These are phyloP conservation scores for Lactifluus volemus DNA, from an alignment of 768 basidiomycete genomes.

Conservation along the genomic window DNA sequence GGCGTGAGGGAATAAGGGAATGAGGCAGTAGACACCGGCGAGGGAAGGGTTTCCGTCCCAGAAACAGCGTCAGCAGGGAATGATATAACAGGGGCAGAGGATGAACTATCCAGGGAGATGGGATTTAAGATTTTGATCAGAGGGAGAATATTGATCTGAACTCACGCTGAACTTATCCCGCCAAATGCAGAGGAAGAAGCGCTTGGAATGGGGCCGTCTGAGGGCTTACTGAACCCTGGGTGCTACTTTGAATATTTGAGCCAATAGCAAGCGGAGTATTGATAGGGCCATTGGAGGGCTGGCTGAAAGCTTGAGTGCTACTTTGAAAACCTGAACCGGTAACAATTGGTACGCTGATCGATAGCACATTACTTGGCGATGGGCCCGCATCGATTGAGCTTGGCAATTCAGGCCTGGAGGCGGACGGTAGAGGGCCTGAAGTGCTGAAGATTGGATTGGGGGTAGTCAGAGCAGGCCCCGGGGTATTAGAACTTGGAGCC, in stretches of 20 bases:
- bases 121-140: not conserved
- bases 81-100: conserved; percentile 10
- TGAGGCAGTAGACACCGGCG: conserved; percentile 13
- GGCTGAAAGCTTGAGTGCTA: not conserved
- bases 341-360: not conserved
- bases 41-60: not conserved
- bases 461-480: not conserved
- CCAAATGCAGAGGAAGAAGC: not conserved
- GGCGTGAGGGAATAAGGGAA: conserved; percentile 19
- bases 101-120: not conserved
- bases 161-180: not conserved
- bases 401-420: too few relatives aligned
- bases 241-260: not conserved
- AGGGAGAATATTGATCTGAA: not conserved
- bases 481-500: not conserved
- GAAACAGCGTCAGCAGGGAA: conserved; percentile 4
- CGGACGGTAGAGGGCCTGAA: too few relatives aligned
- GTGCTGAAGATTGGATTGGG: too few relatives aligned
- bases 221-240: not conserved
- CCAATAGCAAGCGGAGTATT: too few relatives aligned
- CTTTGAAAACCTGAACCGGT: not conserved
- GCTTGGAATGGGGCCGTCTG: not conserved
- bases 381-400: not conserved
- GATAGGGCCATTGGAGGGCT: not conserved
- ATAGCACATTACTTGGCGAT: not conserved